These are phyloP conservation scores for Cyberlindnera nakhonratchasimensis DNA, from an alignment of 805 yeast species.

Conservation along the genomic window DNA sequence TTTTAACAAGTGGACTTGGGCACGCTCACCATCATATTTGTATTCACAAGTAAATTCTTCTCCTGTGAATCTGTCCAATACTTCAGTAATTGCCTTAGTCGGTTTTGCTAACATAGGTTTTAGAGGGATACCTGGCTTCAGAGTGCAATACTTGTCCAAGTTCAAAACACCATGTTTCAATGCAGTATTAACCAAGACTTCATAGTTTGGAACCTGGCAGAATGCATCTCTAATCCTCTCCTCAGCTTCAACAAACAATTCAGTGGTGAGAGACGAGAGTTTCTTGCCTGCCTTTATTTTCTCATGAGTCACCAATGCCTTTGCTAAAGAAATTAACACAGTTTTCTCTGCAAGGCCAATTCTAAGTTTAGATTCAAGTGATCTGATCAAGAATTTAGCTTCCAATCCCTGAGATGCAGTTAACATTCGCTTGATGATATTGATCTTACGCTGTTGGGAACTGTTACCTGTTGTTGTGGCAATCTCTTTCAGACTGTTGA, in stretches of 20 bases:
- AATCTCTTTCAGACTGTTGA: conserved; percentile 67
- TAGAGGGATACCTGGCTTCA: conserved; percentile 90
- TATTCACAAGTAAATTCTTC: conserved; percentile 91
- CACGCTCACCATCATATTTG: conserved; percentile 97
- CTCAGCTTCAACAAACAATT: conserved; percentile 61
- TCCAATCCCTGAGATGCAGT: conserved; percentile 84
- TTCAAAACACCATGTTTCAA: conserved; percentile 64
- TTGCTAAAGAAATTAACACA: conserved; percentile 78
- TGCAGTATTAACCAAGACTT: conserved; percentile 64
- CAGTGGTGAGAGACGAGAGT: conserved; percentile 31
- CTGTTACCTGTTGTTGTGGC: conserved; percentile 77
- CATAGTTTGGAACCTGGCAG: conserved; percentile 89
- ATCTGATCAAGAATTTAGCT: conserved; percentile 86
- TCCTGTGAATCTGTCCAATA: conserved; percentile 82
- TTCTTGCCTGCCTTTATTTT: conserved; percentile 30
- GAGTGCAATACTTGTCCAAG: conserved; percentile 61
- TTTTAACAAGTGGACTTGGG: conserved; percentile 78
- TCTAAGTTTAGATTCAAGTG: conserved; percentile 87
- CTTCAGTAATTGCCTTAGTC: conserved; percentile 89
- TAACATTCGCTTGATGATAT: conserved; percentile 75
- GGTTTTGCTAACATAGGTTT: conserved; percentile 99
- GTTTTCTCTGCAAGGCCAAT: conserved; percentile 95
- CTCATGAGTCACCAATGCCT: conserved; percentile 72
- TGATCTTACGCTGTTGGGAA: conserved; percentile 75
- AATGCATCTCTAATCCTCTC: conserved; percentile 79